Evolutionary conservation across 805 yeast genomes (phyloP), one percentile per base, ranked within the genome.

Genomic region (Metschnikowia corniflorae): DNA sequence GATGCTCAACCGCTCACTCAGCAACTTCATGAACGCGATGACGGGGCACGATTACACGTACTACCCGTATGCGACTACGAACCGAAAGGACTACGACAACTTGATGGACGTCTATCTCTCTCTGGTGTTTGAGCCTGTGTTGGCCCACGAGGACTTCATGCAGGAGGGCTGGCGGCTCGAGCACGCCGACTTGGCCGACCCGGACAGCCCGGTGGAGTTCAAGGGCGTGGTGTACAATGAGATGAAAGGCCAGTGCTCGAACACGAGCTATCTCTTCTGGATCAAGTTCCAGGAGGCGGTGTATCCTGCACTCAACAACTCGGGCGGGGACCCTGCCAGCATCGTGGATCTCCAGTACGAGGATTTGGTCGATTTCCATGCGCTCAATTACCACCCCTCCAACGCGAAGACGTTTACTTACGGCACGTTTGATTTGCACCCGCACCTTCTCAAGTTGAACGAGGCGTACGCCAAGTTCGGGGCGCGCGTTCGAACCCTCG

Each of bases 81-180:
- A 93, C 60, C 58, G 61, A 28, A 76, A 75, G 37, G 98, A 93
- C 57, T 93, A 74, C 58, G 72, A 73, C 21, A 93, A 93, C 54
- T 70, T 93, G 54, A 79, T 88, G 76, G 82, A 78, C 41, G 95
- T 93, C 6, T 93, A 93, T 56, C 66, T 89, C 31, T 95, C 89
- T 49, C 80, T 96, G 5, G 91, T 91, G 0, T 75, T 87, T 40
- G 80, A 78, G 47, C 98, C 98, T 7, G 57, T 86, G 24, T 64
- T 93, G 40, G 73, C 82, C 21, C 73, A 76, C 44, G 81, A 80
- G 39, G 97, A 93, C 60, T 93, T 93, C 56, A 71, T 71, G 44
- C 98, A 93, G 65, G 98, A 93, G 63, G 98, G 98, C 24, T 93
- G 98, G 98, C 78, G 98, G 55, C 65, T 93, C 26, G 98, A 93